phyloP scores from a whole-genome alignment of 495 filamentous ascomycete species.

The Penicillium angulare region DNA sequence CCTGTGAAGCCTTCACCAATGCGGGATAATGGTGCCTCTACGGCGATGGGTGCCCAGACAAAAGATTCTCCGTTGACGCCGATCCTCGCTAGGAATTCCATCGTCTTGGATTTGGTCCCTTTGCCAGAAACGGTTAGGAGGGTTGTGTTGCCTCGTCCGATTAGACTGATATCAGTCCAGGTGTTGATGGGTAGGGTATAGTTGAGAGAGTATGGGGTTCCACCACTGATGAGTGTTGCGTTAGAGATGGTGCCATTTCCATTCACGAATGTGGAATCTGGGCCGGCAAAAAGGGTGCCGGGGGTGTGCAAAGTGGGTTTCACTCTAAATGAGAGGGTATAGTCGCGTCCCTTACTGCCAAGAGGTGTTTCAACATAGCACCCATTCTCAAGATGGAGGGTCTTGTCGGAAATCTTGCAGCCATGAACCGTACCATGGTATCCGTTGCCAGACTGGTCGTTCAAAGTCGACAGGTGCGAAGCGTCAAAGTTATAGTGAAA shows the following conservation, averaged over 20 bases:
- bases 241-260: slow-evolving; percentile 35
- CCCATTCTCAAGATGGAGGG: slow-evolving; percentile 21
- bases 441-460: slow-evolving; percentile 44
- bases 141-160: slow-evolving; percentile 40
- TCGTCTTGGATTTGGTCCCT: not conserved
- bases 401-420: slow-evolving; percentile 21
- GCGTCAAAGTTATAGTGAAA: slow-evolving; percentile 35
- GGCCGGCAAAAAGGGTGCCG: slow-evolving; percentile 38
- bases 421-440: slow-evolving; percentile 39
- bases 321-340: slow-evolving; percentile 45
- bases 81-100: slow-evolving; percentile 20
- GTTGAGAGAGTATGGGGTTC: slow-evolving; percentile 45
- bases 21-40: slow-evolving; percentile 46
- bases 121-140: slow-evolving; percentile 26
- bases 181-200: slow-evolving; percentile 36
- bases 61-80: slow-evolving; percentile 36
- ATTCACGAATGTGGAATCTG: slow-evolving; percentile 43
- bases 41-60: slow-evolving; percentile 33
- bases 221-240: slow-evolving; percentile 45
- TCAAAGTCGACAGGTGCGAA: slow-evolving; percentile 14
- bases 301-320: slow-evolving; percentile 26
- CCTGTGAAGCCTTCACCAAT: slow-evolving; percentile 38
- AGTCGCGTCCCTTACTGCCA: slow-evolving; percentile 47
- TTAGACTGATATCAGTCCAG: slow-evolving; percentile 41
- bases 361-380: slow-evolving; percentile 44